Conservation (phyloP, 352 stramenopile species). For the Phytophthora quininea region DNA sequence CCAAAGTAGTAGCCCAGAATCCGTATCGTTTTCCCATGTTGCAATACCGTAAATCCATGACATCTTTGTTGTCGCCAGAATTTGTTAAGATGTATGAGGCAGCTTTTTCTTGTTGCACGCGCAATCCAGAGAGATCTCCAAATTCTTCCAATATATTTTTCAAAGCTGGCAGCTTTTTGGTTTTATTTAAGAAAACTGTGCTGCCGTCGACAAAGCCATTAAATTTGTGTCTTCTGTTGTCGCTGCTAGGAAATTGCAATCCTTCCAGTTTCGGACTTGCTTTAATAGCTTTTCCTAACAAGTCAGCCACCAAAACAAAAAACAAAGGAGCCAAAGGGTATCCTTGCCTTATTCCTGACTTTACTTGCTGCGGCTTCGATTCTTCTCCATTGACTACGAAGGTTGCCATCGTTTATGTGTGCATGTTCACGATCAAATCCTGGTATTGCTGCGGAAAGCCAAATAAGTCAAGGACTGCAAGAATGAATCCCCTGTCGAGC, state of each 20-base stretch:
- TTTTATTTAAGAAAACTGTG: background rate
- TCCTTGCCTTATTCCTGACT: background rate
- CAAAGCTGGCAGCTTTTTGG: background rate
- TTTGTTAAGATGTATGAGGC: too few relatives aligned
- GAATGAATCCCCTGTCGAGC: background rate
- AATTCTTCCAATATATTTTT: background rate
- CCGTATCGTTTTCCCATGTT: too few relatives aligned
- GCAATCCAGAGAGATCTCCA: conserved; percentile 1
- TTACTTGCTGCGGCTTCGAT: background rate
- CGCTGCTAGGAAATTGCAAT: background rate
- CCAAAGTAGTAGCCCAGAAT: background rate
- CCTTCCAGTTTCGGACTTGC: background rate
- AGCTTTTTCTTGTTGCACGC: background rate
- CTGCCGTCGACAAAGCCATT: conserved; percentile 5
- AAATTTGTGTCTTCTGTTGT: background rate
- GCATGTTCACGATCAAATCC: background rate
- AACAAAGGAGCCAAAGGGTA: background rate
- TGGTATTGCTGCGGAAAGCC: conserved; percentile 1
- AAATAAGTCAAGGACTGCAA: conserved; percentile 3
- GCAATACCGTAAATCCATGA: background rate
- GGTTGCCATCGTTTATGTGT: background rate
- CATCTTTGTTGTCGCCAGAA: background rate
- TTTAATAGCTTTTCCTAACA: background rate
- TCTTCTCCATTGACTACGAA: conserved; percentile 2
- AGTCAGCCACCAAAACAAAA: background rate